Base-by-base conservation (phyloP, 257 asterid genomes). In the Plantago elongata region DNA sequence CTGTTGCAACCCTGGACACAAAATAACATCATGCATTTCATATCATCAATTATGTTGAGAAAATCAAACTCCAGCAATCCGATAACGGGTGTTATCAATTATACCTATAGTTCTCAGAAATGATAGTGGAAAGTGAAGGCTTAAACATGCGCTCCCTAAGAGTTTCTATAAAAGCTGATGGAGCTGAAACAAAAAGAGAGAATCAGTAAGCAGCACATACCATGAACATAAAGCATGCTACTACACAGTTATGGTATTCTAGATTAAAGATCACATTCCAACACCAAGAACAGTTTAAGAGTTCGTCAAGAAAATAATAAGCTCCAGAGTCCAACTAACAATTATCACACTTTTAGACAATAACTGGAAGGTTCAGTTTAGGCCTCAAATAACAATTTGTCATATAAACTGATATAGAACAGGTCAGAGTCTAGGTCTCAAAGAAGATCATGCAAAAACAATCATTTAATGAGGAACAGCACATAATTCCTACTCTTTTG, bases 141-240 rank as follows among this genome's bases (percentile, higher is more conserved):
- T 91, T 88, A 85, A 88, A 86, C 87, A 88, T 87, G 51, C 87
- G 92, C 66, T 91, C 98, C 81, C 94, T 84, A 27, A 91, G 87
- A 15, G 90, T 83, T 75, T 86, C 98, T 47, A 91, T 81, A 62
- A 88, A 86, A 65, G 88, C 88, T 34, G 87, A 76, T 62, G 98
- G 93, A 51, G 95, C 96, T 91, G 96, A 70, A 75, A 75, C 27
- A 69, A 42, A 54, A 69, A 44, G 60, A 60, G 57, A 11, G 22
- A 58, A 37, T 13, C 17, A 16, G 42, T 63, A 50, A 64, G 29
- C 45, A 59, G 58, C 40, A 67, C 62, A 63, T 37, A 15, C 40
- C 49, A 51, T 11, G 69, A 61, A 58, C 13, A 48, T 38, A 56
- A 37, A 30, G 40, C 40, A 34, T 4, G 40, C 54, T 15, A 22